These are phyloP conservation scores for Colletotrichum plurivorum DNA, from an alignment of 2,329 filamentous ascomycete species.

Conservation along the genomic window DNA sequence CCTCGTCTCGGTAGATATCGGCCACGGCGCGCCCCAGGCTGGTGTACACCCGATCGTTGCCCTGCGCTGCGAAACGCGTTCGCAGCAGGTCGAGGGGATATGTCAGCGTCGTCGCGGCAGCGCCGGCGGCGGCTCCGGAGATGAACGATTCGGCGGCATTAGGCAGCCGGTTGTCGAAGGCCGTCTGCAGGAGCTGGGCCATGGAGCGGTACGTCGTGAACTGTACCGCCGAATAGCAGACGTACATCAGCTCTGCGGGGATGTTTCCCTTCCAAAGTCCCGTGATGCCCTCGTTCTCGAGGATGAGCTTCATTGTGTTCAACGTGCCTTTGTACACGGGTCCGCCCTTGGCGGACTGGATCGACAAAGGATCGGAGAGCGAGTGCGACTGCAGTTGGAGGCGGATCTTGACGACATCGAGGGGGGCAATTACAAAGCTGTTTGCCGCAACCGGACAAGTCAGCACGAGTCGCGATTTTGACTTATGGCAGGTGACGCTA, in stretches of 20 bases:
- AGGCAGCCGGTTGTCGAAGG: conserved; percentile 65
- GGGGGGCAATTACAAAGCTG: conserved; percentile 92
- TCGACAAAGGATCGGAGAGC: conserved; percentile 78
- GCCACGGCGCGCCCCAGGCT: conserved; percentile 78
- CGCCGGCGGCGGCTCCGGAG: conserved; percentile 86
- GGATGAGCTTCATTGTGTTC: conserved; percentile 81
- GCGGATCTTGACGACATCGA: conserved; percentile 98
- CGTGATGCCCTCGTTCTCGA: conserved; percentile 84
- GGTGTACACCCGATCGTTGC: conserved; percentile 81
- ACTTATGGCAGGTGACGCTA: conserved; percentile 15
- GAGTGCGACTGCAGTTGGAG: conserved; percentile 94
- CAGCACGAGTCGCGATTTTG: conserved; percentile 32
- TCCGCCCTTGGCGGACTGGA: conserved; percentile 61
- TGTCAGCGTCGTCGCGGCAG: conserved; percentile 83
- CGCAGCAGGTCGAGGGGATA: conserved; percentile 95
- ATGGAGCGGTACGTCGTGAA: conserved; percentile 89
- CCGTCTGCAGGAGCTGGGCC: conserved; percentile 74
- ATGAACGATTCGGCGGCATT: conserved; percentile 84
- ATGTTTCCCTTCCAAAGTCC: conserved; percentile 98
- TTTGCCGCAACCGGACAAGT: conserved; percentile 27
- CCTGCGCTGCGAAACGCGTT: conserved; percentile 97
- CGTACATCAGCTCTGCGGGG: conserved; percentile 93
- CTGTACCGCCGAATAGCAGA: conserved; percentile 90
- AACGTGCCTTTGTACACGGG: conserved; percentile 81
- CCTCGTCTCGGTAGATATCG: conserved; percentile 84